phyloP scores from a whole-genome alignment of 306 rosid species.

The Aeschynomene evenia region DNA sequence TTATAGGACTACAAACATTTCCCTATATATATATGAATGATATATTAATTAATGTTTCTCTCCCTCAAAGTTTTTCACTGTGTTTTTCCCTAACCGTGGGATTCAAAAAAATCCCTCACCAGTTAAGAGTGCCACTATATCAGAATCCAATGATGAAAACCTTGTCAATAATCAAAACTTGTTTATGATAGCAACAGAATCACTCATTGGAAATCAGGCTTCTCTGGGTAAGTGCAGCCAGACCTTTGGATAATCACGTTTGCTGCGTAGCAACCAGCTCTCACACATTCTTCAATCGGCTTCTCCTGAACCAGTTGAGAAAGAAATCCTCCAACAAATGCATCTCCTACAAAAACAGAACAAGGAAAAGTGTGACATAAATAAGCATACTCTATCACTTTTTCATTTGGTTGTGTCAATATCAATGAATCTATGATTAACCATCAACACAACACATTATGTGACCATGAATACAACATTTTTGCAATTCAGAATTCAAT shows the following conservation, averaged over 20 bases:
- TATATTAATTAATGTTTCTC: background rate
- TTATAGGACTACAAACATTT: constrained; percentile 18
- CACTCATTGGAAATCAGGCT: constrained; percentile 67
- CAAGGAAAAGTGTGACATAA: too few species aligned
- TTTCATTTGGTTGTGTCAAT: constrained; percentile 13
- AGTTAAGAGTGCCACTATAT: constrained; percentile 12
- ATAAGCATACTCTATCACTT: background rate
- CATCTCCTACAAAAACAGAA: constrained; percentile 68
- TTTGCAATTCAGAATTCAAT: background rate
- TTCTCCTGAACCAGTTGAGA: constrained; percentile 75
- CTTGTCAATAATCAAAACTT: constrained; percentile 30
- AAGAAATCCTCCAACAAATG: constrained; percentile 95
- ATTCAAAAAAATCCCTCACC: constrained; percentile 23
- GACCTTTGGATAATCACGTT: constrained; percentile 90
- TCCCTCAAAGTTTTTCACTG: background rate
- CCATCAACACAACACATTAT: background rate
- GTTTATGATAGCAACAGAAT: background rate
- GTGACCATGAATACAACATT: background rate
- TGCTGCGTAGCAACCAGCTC: constrained; percentile 86
- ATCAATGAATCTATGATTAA: background rate
- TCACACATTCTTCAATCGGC: constrained; percentile 76
- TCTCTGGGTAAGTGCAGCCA: constrained; percentile 91
- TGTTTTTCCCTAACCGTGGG: constrained; percentile 15
- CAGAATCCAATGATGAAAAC: constrained; percentile 19
- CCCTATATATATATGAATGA: background rate